Conservation (phyloP, 2,329 filamentous ascomycete species). For the Podosphaera fusca region DNA sequence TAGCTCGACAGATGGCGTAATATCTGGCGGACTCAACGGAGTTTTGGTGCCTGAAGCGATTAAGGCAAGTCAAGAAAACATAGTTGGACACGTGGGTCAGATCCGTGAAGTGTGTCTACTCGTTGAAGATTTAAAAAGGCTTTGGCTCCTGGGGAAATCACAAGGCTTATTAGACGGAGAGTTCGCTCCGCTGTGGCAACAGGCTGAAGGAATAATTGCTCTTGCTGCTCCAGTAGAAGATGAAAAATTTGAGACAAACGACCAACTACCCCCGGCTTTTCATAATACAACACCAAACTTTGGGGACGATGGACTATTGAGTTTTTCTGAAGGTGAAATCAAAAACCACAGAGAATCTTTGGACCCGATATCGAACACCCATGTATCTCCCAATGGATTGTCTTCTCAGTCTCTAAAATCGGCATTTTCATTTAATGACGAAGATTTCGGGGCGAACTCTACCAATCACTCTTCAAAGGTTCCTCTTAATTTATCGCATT, state of each 20-base stretch:
- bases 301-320: conserved; percentile 21
- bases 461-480: conserved; percentile 17
- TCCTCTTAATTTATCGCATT: conserved; percentile 9
- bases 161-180: conserved; percentile 40
- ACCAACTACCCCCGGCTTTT: conserved; percentile 8
- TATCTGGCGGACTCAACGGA: conserved; percentile 18
- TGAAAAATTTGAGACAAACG: conserved; percentile 12
- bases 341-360: conserved; percentile 25
- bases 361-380: conserved; percentile 17
- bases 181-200: conserved; percentile 43
- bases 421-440: conserved; percentile 41
- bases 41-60: conserved; percentile 65
- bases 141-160: conserved; percentile 45
- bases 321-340: conserved; percentile 20
- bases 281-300: background rate
- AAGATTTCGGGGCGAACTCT: conserved; percentile 30
- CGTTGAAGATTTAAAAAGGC: conserved; percentile 62
- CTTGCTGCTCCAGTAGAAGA: conserved; percentile 51
- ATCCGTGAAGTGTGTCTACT: conserved; percentile 59
- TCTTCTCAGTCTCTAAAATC: conserved; percentile 21
- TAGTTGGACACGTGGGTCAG: conserved; percentile 64
- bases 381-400: conserved; percentile 9
- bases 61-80: conserved; percentile 58
- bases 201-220: conserved; percentile 71
- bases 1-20: conserved; percentile 20